phyloP scores from a whole-genome alignment of 2,329 filamentous ascomycete species.

The Chalaropsis thielavioides region DNA sequence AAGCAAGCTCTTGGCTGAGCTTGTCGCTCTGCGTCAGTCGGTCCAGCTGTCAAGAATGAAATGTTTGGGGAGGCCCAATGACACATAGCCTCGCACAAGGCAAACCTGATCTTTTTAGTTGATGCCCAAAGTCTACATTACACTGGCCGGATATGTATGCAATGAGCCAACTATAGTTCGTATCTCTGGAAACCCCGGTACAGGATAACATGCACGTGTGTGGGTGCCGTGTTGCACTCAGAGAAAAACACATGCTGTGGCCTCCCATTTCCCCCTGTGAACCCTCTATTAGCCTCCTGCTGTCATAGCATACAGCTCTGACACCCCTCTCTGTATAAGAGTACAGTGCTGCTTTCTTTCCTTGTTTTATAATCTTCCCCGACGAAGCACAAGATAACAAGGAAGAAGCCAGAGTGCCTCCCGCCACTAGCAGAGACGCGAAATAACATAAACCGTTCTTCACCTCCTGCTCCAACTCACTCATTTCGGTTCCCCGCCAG shows the following conservation, averaged over 20 bases:
- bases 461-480: not conserved
- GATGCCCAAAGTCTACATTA: not conserved
- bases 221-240: not conserved
- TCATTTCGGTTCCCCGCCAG: not conserved
- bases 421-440: not conserved
- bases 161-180: not conserved
- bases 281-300: not conserved
- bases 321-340: not conserved
- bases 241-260: not conserved
- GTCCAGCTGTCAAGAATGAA: not conserved
- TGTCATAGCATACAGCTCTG: not conserved
- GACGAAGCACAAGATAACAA: not conserved
- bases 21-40: not conserved
- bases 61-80: not conserved
- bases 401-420: not conserved
- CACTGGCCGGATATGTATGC: too few species aligned
- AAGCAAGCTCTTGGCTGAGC: not conserved
- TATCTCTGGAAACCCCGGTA: not conserved
- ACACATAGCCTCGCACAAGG: not conserved
- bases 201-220: not conserved
- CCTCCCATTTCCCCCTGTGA: not conserved
- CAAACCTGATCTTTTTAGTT: not conserved
- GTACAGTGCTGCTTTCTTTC: not conserved
- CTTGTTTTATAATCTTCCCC: not conserved
- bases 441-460: not conserved